Evolutionary conservation across 2,329 filamentous ascomycete species (phyloP), one percentile per base, ranked within the genome.

Genomic region (Colletotrichum viniferum): DNA sequence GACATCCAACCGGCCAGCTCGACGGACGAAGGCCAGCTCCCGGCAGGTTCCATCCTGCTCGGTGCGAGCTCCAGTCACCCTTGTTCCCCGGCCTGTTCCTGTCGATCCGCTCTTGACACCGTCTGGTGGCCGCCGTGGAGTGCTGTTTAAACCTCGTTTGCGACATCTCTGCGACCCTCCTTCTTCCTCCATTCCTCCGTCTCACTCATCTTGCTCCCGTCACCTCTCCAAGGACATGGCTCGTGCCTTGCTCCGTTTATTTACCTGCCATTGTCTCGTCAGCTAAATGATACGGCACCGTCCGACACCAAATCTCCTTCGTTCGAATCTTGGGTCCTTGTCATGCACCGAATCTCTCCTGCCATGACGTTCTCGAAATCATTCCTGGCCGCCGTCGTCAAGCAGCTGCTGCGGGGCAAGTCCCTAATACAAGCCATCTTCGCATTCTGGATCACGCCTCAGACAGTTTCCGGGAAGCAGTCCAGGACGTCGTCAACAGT

Each of bases 341-440:
- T 84, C 83, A 86, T 88, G 87, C 87, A 85, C 84, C 84, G 87
- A 79, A 84, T 91, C 87, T 84, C 86, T 87, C 86, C 86, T 86
- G 86, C 88, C 82, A 93, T 92, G 90, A 85, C 86, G 66, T 84
- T 93, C 79, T 89, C 87, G 78, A 88, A 88, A 82, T 86, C 87
- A 63, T 84, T 93, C 79, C 79, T 90, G 76, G 86, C 89, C 77
- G 90, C 89, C 75, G 83, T 89, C 69, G 79, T 92, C 81, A 91
- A 88, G 84, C 90, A 89, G 79, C 85, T 93, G 71, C 84, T 91
- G 65, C 87, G 88, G 67, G 91, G 91, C 78, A 92, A 90, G 84
- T 90, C 90, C 65, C 84, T 92, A 76, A 82, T 93, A 74, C 87
- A 90, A 80, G 89, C 90, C 66, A 84, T 92, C 34, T 82, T 93